Percentiles rank a stretch among this genome's conserved stretches.
phyloP scores from a whole-genome alignment of 2,329 filamentous ascomycete genomes.

The Alternaria sp. region DNA sequence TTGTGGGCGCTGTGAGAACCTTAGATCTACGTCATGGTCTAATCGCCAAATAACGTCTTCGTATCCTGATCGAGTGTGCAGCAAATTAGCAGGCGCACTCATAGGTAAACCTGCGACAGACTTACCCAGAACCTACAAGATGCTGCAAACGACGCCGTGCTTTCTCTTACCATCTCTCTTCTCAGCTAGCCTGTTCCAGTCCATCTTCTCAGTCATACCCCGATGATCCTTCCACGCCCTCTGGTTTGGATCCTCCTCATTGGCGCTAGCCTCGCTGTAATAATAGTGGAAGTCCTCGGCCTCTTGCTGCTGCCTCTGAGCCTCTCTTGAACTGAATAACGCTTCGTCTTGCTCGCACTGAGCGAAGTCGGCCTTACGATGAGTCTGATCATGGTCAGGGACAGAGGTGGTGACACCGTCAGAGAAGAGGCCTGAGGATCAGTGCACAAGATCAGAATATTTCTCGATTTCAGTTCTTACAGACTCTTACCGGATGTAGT shows the following conservation, averaged over 20 bases:
- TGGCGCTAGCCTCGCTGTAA: background rate
- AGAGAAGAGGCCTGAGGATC: background rate
- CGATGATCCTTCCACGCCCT: background rate
- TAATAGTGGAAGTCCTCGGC: background rate
- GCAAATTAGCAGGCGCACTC: background rate
- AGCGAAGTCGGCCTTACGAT: no score
- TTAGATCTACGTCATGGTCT: background rate
- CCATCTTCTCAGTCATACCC: background rate
- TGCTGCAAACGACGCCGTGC: background rate
- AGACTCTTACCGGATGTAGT: background rate
- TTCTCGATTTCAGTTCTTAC: background rate
- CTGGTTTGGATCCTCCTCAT: fast-evolving
- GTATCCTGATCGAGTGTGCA: background rate
- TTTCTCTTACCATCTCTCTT: background rate
- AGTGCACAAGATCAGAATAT: background rate
- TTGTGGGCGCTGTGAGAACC: background rate
- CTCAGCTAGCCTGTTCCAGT: background rate
- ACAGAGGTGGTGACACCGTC: background rate
- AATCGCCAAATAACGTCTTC: background rate
- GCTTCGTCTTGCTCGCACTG: no score
- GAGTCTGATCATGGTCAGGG: no score
- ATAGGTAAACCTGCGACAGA: background rate
- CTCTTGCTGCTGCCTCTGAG: no score
- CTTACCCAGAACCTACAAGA: background rate
- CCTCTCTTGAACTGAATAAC: no score